Base-by-base conservation (phyloP, 1,139 yeast species). In the Insectozyma bohioensis region DNA sequence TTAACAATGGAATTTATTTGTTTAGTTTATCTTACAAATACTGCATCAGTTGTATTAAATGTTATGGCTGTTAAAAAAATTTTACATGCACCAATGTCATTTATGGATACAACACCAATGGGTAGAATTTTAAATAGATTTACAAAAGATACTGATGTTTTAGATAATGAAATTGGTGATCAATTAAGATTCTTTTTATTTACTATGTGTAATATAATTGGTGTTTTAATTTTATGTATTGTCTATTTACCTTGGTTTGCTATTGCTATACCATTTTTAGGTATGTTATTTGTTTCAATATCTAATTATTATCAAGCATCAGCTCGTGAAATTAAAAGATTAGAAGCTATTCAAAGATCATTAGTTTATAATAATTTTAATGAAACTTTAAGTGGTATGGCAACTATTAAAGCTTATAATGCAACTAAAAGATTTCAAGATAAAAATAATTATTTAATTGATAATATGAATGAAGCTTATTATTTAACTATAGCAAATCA, bases 121-220 rank as follows among this genome's bases (percentile, higher is more conserved):
- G 85, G 84, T 14, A 62, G 82, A 53, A 72, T 78, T 20, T 53
- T 77, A 49, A 77, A 77, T 50, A 63, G 84, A 47, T 77, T 77
- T 44, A 82, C 95, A 1, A 86, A 85, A 50, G 97, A 87, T 56
- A 83, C 94, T 0, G 95, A 87, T 52, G 81, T 81, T 21, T 63
- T 87, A 48, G 96, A 87, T 56, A 84, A 83, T 51, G 88, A 82
- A 52, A 62, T 81, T 41, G 77, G 83, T 30, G 85, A 79, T 44
- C 81, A 76, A 51, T 48, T 76, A 34, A 68, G 85, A 50, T 52
- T 77, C 33, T 72, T 71, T 36, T 32, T 45, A 12, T 51, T 46
- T 36, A 71, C 80, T 3, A 46, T 75, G 26, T 69, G 80, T 18
- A 72, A 72, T 39, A 73, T 84, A 31, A 44, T 75, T 33, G 90